phyloP scores from a whole-genome alignment of 2,329 filamentous ascomycete species.

The Fusarium agapanthi region DNA sequence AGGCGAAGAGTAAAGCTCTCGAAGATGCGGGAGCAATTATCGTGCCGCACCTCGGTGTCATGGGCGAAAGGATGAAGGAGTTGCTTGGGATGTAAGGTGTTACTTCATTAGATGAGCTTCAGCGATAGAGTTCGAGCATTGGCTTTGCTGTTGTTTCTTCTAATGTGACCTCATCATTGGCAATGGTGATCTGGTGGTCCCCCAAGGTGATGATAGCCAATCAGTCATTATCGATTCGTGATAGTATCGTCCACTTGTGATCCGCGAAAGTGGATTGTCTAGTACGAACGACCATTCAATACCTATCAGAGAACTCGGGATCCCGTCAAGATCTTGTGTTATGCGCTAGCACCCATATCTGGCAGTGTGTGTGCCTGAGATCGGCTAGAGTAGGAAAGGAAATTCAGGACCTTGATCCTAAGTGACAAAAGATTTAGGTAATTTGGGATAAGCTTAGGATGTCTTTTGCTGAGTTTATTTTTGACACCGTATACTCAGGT shows the following conservation, averaged over 20 bases:
- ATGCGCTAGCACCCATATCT: too few relatives aligned
- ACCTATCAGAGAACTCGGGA: too few relatives aligned
- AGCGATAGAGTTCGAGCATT: background rate
- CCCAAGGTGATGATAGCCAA: background rate
- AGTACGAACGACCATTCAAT: too few relatives aligned
- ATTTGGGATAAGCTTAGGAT: too few relatives aligned
- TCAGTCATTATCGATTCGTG: background rate
- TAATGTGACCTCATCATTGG: background rate
- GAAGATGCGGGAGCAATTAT: constrained; percentile 48
- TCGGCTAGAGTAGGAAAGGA: too few relatives aligned
- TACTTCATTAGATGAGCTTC: background rate
- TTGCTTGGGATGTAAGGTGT: constrained; percentile 33
- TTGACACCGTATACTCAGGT: background rate
- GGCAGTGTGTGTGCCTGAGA: too few relatives aligned
- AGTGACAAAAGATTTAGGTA: too few relatives aligned
- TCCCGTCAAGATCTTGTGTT: too few relatives aligned
- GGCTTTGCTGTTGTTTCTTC: background rate
- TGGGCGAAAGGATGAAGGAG: constrained; percentile 48
- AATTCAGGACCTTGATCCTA: too few relatives aligned
- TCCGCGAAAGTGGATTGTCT: too few relatives aligned
- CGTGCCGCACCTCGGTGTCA: constrained; percentile 51
- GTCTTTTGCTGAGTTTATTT: too few relatives aligned
- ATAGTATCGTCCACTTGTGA: background rate
- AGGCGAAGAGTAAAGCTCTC: constrained; percentile 47
- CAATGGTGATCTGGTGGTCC: background rate